Evolutionary conservation across 352 stramenopile genomes (phyloP), one percentile per base, ranked within the genome.

Genomic region (Globisporangium orthogonon): DNA sequence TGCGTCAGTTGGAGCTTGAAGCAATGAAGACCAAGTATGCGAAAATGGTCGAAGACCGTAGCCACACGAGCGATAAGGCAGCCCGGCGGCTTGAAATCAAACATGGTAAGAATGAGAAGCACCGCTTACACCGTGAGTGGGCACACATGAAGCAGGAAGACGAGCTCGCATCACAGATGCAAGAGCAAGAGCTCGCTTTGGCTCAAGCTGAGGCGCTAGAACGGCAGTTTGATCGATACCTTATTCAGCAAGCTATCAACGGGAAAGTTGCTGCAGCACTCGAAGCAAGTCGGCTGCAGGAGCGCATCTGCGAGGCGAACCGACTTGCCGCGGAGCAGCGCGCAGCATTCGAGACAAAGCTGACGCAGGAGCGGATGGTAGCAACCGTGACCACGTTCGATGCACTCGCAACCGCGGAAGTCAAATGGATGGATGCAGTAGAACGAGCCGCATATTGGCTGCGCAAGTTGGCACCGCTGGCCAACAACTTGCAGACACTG

Each of bases 51-150:
- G 76, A 85, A 9, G 80, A 91, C 30, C 63, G 73, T 0, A 82
- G 76, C 40, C 67, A 70, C n/a, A 48, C 73, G 7, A 89, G 80
- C 33, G 78, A 89, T 41, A 88, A 86, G 50, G 76, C 73, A 0
- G 78, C 78, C 3, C 79, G 83, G 4, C 76, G 83, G 2, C 63
- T 89, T 2, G 80, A 92, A 52, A 92, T 92, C 49, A 92, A 92
- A 53, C 55, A 75, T 3, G 78, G 80, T 15, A 92, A 92, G 61
- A 86, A 87, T 23, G 83, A 92, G 35, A 78, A 90, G 52, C 80
- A 91, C 52, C 73, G 80, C 4, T 52, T 92, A 2, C 69, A 89
- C 50, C 73, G 78, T 3, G 83, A 92, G 54, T 92, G 83, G 80
- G 60, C 70, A 0, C 68, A 79, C 13, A 86, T 89, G 31, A 79